Conservation (phyloP, 2,329 filamentous ascomycete genomes). For the Colletotrichum sp. region DNA sequence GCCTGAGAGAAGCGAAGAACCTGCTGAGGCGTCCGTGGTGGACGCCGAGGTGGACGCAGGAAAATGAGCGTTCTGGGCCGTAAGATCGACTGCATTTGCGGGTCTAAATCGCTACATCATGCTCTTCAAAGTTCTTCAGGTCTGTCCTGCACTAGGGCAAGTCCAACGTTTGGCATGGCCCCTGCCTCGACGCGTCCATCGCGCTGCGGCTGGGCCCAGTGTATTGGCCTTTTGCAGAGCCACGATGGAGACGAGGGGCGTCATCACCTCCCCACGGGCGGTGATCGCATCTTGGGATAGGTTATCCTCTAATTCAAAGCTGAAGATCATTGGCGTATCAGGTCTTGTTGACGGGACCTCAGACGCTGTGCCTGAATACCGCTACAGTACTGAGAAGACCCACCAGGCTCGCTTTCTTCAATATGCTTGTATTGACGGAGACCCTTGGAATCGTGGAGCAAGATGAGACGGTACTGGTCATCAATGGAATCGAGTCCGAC, state of each 20-base stretch:
- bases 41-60: conserved; percentile 20
- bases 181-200: neutral
- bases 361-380: no score
- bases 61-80: conserved; percentile 5
- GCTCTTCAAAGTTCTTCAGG: neutral
- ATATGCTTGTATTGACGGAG: neutral
- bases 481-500: neutral
- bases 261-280: neutral
- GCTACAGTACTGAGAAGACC: rapidly evolving
- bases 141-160: neutral
- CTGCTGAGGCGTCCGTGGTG: neutral
- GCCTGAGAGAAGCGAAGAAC: neutral
- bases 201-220: neutral
- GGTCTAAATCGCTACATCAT: neutral
- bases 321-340: neutral
- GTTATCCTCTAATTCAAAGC: neutral
- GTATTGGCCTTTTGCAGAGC: neutral
- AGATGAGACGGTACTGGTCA: neutral
- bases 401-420: neutral
- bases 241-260: neutral
- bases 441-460: neutral
- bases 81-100: neutral
- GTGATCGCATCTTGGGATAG: neutral
- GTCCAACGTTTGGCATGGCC: neutral
- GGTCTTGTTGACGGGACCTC: no score